Base-by-base conservation (phyloP, 441 rosid genomes). In the Mallotus repandus region DNA sequence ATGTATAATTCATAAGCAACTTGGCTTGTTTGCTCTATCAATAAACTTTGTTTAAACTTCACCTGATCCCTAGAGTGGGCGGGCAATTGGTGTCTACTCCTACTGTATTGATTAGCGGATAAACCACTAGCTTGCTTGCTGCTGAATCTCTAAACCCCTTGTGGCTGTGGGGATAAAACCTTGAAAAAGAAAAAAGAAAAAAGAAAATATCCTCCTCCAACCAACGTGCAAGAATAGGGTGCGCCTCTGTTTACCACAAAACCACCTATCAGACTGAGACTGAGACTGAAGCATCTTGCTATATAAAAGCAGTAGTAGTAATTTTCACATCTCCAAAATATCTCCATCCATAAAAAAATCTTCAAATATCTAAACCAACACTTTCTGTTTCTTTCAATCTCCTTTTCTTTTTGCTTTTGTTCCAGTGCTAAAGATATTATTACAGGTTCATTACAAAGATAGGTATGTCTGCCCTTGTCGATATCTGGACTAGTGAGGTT, bases 401-500 rank as follows among this genome's bases (percentile, higher is more conserved):
- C 29, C 1, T 64, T 63, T 55, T 12, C n/a, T 14, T 55, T 56
- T 56, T 19, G 3, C 48, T 63, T 4, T 3, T 4, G 13, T 45
- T 21, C 4, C 4, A 64, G 2, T 10, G 4, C 12, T 1, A 18
- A 38, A 63, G 75, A 72, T 52, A 50, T 43, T 66, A 56, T 45
- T 2, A 11, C 10, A 49, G 10, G 1, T 49, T 11, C 0, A 8
- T 0, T 0, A 29, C 32, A 29, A 29, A 29, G 54, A 50, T 4
- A 21, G 53, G 4, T 0, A 88, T 88, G 92, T 80, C 92, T 64
- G 93, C 74, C 5, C 64, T 83, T 10, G 83, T 81, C 56, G 93
- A 89, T 76, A 83, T 76, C 45, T 86, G 91, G 93, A 78, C 73
- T 10, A 65, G 72, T 19, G 84, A 84, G 79, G 7, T 59, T 3